Percentiles rank a stretch among this genome's conserved stretches.
Evolutionary conservation across 805 yeast species (phyloP).

Genomic region (Saturnispora diversa): DNA sequence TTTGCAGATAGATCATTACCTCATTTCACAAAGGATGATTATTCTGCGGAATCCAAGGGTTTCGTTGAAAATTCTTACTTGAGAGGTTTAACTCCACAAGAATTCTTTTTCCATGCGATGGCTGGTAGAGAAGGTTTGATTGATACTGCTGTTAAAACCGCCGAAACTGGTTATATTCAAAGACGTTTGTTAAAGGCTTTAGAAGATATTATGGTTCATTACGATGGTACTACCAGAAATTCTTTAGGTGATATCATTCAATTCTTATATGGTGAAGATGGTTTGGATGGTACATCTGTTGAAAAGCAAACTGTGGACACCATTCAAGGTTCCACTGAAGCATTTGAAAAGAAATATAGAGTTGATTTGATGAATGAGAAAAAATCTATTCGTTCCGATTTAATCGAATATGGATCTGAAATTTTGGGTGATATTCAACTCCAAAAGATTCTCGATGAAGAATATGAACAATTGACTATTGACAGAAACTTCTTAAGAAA

Average conservation of each 20-base stretch:
- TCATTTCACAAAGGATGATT: conserved; percentile 96
- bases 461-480: conserved; percentile 63
- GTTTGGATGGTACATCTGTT: conserved; percentile 96
- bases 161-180: conserved; percentile 97
- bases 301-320: conserved; percentile 95
- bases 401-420: conserved; percentile 83
- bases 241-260: conserved; percentile 95
- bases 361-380: conserved; percentile 71
- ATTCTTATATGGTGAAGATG: conserved; percentile 98
- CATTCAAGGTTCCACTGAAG: conserved; percentile 82
- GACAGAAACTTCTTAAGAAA: conserved; percentile 79
- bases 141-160: conserved; percentile 98
- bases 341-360: conserved; percentile 77
- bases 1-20: conserved; percentile 95
- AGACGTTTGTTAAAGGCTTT: conserved; percentile 96
- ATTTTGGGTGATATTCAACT: conserved; percentile 82
- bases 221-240: conserved; percentile 97
- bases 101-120: conserved; percentile 98
- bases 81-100: conserved; percentile 97
- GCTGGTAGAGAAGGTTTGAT: conserved; percentile 99
- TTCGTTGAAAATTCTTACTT: conserved; percentile 95
- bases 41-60: conserved; percentile 97
- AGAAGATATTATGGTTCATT: conserved; percentile 92
- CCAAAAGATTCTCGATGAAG: conserved; percentile 75
- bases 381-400: conserved; percentile 56